A percentile compares a stretch with the other conserved stretches of the same genome.
These are phyloP conservation scores for Paecilomyces dactylethromorphus DNA, from an alignment of 2,329 filamentous ascomycete species.

Conservation along the genomic window DNA sequence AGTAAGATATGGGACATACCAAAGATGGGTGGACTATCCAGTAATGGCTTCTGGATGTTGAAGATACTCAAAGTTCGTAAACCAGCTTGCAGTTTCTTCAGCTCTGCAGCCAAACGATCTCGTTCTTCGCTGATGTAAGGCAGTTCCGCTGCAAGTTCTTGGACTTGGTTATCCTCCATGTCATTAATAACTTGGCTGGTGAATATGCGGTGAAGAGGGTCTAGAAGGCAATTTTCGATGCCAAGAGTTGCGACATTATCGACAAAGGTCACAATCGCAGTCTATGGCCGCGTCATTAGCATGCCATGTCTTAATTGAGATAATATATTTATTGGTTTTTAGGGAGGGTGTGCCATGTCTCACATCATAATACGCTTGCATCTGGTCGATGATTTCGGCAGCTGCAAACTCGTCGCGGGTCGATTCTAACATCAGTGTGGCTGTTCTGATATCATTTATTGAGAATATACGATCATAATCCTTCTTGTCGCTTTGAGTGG, in stretches of 20 bases:
- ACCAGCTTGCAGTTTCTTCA: background rate
- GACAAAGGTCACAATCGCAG: conserved; percentile 38
- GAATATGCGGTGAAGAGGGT: conserved; percentile 36
- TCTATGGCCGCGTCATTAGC: conserved; percentile 1
- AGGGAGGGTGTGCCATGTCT: conserved; percentile 12
- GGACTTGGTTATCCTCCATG: background rate
- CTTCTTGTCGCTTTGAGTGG: background rate
- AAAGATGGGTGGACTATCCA: background rate
- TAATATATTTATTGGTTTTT: background rate
- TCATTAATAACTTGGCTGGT: background rate
- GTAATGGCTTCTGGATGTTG: background rate
- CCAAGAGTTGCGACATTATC: conserved; percentile 46
- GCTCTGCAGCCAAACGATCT: background rate
- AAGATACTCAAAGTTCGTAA: background rate
- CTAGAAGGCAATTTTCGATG: conserved; percentile 44
- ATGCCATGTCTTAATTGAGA: background rate
- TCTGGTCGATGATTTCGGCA: conserved; percentile 39
- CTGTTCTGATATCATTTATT: background rate
- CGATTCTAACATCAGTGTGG: background rate
- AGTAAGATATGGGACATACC: background rate
- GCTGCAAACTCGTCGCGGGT: conserved; percentile 28
- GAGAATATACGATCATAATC: background rate
- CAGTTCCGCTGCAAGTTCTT: background rate
- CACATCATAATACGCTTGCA: conserved; percentile 42
- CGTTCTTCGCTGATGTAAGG: background rate